A percentile compares a stretch with the other conserved stretches of the same genome.
Evolutionary conservation across 2,329 filamentous ascomycete genomes (phyloP).

Genomic region (Colletotrichum tropicale): DNA sequence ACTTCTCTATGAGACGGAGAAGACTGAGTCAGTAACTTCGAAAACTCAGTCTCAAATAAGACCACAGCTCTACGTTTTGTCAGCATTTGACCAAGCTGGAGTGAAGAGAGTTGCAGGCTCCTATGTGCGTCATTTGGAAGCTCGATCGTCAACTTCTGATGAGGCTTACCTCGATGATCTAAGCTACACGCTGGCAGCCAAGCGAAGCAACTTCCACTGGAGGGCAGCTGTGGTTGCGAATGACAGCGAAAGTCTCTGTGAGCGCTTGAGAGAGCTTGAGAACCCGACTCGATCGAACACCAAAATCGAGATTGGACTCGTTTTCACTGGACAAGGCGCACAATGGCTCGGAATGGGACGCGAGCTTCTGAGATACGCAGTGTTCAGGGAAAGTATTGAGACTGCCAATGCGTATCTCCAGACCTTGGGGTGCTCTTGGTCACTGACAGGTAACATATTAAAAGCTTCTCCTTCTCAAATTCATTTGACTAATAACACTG

Average conservation of each 20-base stretch:
- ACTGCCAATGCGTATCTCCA: slow-evolving; percentile 21
- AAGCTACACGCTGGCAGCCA: not conserved
- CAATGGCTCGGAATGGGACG: slow-evolving; percentile 25
- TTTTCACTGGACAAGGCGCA: slow-evolving; percentile 30
- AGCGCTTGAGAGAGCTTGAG: not conserved
- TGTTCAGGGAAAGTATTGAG: slow-evolving; percentile 31
- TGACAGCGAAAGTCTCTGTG: not conserved
- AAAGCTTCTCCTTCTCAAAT: not conserved
- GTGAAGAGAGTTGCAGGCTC: too few relatives aligned
- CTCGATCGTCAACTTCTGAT: not conserved
- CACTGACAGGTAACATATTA: slow-evolving; percentile 25
- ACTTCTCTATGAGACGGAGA: not conserved
- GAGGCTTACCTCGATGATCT: not conserved
- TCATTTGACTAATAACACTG: not conserved
- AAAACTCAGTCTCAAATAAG: not conserved
- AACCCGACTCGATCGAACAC: not conserved
- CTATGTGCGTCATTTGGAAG: not conserved
- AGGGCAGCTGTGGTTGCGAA: not conserved
- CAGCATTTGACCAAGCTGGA: not conserved
- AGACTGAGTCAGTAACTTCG: not conserved
- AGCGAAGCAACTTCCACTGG: not conserved
- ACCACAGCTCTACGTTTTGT: not conserved
- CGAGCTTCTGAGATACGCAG: slow-evolving; percentile 35
- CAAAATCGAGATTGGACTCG: not conserved
- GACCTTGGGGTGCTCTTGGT: not conserved